These are phyloP conservation scores for Asclepias syriaca DNA, from an alignment of 257 asterid species.

Conservation along the genomic window DNA sequence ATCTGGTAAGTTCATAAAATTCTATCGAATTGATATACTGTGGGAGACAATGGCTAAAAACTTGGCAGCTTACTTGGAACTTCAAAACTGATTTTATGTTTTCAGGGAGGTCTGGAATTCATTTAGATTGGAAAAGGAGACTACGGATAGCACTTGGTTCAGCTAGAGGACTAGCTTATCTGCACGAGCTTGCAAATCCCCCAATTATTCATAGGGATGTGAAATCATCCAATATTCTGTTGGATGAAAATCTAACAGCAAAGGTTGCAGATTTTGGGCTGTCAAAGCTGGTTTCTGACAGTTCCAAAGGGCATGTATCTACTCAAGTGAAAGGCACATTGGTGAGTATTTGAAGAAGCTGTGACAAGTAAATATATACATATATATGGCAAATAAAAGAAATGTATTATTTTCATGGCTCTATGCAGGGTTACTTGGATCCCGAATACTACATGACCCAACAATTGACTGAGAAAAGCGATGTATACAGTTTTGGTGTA, in stretches of 20 bases:
- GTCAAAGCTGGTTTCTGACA: constrained; percentile 79
- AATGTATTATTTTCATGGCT: neutral
- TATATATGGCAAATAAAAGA: neutral
- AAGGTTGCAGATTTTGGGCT: constrained; percentile 94
- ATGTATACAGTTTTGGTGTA: constrained; percentile 90
- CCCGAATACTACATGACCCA: constrained; percentile 98
- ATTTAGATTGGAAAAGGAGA: constrained; percentile 89
- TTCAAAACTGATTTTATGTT: neutral
- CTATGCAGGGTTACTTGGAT: constrained; percentile 71
- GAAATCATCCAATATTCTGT: constrained; percentile 74
- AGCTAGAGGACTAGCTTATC: constrained; percentile 88
- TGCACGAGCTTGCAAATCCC: constrained; percentile 90
- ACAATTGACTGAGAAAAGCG: constrained; percentile 85
- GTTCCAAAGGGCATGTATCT: constrained; percentile 82
- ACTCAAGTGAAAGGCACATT: constrained; percentile 97
- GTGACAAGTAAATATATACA: too few relatives aligned
- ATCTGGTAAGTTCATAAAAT: constrained; percentile 38
- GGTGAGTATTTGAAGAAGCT: constrained; percentile 30
- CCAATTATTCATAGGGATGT: constrained; percentile 91
- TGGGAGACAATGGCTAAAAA: too few relatives aligned
- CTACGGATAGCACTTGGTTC: constrained; percentile 74
- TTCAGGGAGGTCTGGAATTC: constrained; percentile 64
- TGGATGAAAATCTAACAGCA: constrained; percentile 81
- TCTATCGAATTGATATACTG: neutral
- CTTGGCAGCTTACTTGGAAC: neutral